Base-by-base conservation (phyloP, 1,284 basidiomycete species). In the Amylostereum chailletii region DNA sequence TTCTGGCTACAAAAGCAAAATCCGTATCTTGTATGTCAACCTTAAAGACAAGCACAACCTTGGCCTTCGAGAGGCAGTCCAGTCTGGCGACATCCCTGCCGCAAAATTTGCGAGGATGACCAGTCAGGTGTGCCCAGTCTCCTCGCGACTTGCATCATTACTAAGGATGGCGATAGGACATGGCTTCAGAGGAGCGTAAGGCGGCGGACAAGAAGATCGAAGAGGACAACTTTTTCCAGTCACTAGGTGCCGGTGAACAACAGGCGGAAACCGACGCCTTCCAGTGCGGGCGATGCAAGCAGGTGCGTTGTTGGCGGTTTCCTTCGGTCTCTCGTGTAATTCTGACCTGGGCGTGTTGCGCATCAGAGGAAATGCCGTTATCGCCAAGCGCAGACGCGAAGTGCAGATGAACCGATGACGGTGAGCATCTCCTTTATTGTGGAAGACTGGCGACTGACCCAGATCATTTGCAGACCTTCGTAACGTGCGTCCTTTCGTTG, bases 241-340 rank as follows among this genome's bases (percentile, higher is more conserved):
- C 94, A 1, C 82, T 96, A 11, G 91, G 88, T 2, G 95, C 94
- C 0, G 90, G 79, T 10, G 89, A 94, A 56, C 86, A 83, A 51
- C 81, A 90, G 66, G 94, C 95, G 10, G 95, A 99, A 67, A 99
- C 96, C 0, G 93, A 95, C 58, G 93, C 93, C 1, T 99, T 99
- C 87, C 93, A 98, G 65, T 99, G 96, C 62, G 77, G 82, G 19
- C 81, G 90, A 59, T 99, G 95, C 81, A 91, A 90, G 57, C 85
- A 91, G 74, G 82, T 78, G 45, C 46, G 69, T 58, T 30, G 8
- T 9, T 2, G 29, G 27, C 31, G 37, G 46, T 51, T 29, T 5
- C n/a, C 26, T 3, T 7, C 31, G 19, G 19, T 19, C 19, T 19
- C 5, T 32, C 19, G 36, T 46, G 1, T 29, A 8, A 40, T 31